Percentiles rank a stretch among this genome's conserved stretches.
These are phyloP conservation scores for Globisporangium iwayamae DNA, from an alignment of 352 stramenopile species.

Conservation along the genomic window DNA sequence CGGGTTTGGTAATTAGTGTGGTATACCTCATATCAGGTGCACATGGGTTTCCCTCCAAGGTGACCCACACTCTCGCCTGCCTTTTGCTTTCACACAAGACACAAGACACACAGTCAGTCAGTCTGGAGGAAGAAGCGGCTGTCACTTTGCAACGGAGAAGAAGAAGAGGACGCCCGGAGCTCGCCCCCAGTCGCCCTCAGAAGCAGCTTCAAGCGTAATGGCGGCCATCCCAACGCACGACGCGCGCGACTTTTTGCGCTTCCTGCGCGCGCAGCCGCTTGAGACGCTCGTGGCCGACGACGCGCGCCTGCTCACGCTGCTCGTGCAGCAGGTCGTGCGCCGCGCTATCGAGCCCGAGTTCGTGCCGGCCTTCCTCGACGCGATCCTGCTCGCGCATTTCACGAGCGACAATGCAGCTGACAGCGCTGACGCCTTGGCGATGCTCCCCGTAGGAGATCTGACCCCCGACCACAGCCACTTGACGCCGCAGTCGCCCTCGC, in stretches of 20 bases:
- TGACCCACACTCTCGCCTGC: not conserved
- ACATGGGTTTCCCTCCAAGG: not conserved
- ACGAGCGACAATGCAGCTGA: constrained; percentile 2
- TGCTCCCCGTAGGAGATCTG: constrained; percentile 11
- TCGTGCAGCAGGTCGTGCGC: constrained; percentile 19
- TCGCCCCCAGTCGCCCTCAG: not conserved
- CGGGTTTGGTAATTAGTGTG: not conserved
- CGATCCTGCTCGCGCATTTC: constrained; percentile 43
- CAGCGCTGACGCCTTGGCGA: constrained; percentile 8
- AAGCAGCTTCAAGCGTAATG: constrained; percentile 4
- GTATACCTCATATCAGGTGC: not conserved
- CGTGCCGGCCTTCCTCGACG: constrained; percentile 36
- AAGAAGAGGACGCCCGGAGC: not conserved
- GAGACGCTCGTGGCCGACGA: constrained; percentile 12
- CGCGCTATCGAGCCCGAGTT: constrained; percentile 22
- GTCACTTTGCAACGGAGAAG: not conserved
- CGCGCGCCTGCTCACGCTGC: constrained; percentile 12
- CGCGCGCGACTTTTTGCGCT: constrained; percentile 17
- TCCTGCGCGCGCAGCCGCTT: constrained; percentile 18
- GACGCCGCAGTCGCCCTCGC: constrained; percentile 16
- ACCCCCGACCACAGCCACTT: constrained; percentile 13
- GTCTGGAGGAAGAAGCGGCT: not conserved
- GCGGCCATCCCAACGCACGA: constrained; percentile 19
- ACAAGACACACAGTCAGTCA: not conserved
- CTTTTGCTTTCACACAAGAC: not conserved